These are phyloP conservation scores for Lachnellula occidentalis DNA, from an alignment of 2,329 filamentous ascomycete species.

Conservation along the genomic window DNA sequence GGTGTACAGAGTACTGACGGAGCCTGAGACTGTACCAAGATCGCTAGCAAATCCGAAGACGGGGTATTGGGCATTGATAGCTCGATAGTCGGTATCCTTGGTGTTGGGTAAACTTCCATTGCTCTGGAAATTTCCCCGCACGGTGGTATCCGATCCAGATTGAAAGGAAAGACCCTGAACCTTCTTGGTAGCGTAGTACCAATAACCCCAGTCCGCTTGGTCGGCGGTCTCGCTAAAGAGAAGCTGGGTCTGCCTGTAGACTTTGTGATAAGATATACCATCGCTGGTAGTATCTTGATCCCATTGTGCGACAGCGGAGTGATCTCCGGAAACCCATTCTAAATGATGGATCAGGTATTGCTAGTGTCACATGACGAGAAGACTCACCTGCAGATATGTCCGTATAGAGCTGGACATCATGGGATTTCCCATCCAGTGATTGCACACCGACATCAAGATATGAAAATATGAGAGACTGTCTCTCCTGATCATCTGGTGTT, in stretches of 20 bases:
- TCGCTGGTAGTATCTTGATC: slow-evolving; percentile 44
- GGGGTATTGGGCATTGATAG: slow-evolving; percentile 66
- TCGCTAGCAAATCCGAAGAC: slow-evolving; percentile 73
- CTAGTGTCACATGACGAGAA: not conserved
- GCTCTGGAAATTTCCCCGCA: slow-evolving; percentile 61
- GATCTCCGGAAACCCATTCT: slow-evolving; percentile 70
- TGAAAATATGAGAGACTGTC: slow-evolving; percentile 65
- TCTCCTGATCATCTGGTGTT: slow-evolving; percentile 57
- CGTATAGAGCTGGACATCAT: slow-evolving; percentile 65
- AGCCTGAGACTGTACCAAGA: slow-evolving; percentile 35
- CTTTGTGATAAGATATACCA: slow-evolving; percentile 57
- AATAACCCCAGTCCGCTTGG: slow-evolving; percentile 74
- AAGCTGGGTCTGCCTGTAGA: slow-evolving; percentile 54
- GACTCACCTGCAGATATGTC: slow-evolving; percentile 63
- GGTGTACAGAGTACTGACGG: slow-evolving; percentile 58
- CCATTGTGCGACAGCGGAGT: slow-evolving; percentile 54
- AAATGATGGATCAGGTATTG: slow-evolving; percentile 2
- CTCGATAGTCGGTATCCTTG: slow-evolving; percentile 59
- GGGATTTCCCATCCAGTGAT: slow-evolving; percentile 55
- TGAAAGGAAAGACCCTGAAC: slow-evolving; percentile 56
- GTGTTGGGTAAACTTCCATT: slow-evolving; percentile 58
- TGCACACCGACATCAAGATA: slow-evolving; percentile 61
- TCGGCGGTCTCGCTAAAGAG: slow-evolving; percentile 64
- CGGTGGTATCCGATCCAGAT: slow-evolving; percentile 58
- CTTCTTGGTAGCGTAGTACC: slow-evolving; percentile 67